These are phyloP conservation scores for Didymella keratinophila DNA, from an alignment of 2,329 filamentous ascomycete genomes.

Conservation along the genomic window DNA sequence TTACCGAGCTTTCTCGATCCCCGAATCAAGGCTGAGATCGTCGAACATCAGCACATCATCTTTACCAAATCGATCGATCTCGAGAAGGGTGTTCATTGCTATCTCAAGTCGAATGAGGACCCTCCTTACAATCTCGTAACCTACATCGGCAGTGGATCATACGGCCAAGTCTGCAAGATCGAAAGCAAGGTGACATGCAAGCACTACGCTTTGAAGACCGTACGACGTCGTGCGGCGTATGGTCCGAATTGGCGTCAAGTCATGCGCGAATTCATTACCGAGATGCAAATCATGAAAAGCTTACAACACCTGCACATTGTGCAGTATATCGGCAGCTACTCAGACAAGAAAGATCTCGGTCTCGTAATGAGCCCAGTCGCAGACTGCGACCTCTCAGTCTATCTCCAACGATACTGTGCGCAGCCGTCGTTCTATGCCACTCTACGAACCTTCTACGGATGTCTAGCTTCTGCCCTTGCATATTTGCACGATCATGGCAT, in stretches of 20 bases:
- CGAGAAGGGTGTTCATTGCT: too few relatives aligned
- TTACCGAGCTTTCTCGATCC: too few relatives aligned
- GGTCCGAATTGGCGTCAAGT: slow-evolving; percentile 18
- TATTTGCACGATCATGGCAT: slow-evolving; percentile 26
- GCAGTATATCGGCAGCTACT: background rate
- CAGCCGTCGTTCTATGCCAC: background rate
- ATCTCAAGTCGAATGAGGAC: background rate
- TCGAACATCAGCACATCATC: too few relatives aligned
- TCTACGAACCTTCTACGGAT: slow-evolving; percentile 25
- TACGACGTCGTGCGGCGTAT: slow-evolving; percentile 27
- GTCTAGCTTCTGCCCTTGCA: slow-evolving; percentile 22
- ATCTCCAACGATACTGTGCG: too few relatives aligned
- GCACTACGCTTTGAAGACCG: slow-evolving; percentile 43
- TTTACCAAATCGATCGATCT: too few relatives aligned
- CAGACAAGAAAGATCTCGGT: background rate
- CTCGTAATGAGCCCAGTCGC: slow-evolving; percentile 6
- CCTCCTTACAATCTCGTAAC: background rate
- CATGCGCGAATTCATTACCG: slow-evolving; percentile 32
- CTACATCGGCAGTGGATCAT: slow-evolving; percentile 37
- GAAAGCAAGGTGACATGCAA: slow-evolving; percentile 34
- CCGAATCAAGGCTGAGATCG: too few relatives aligned
- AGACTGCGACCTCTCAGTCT: slow-evolving; percentile 23
- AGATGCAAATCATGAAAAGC: slow-evolving; percentile 37
- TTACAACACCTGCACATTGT: slow-evolving; percentile 26
- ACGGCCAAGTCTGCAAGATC: slow-evolving; percentile 36